Conservation (phyloP, 768 basidiomycete genomes). For the Agrocybe chaxingu region DNA sequence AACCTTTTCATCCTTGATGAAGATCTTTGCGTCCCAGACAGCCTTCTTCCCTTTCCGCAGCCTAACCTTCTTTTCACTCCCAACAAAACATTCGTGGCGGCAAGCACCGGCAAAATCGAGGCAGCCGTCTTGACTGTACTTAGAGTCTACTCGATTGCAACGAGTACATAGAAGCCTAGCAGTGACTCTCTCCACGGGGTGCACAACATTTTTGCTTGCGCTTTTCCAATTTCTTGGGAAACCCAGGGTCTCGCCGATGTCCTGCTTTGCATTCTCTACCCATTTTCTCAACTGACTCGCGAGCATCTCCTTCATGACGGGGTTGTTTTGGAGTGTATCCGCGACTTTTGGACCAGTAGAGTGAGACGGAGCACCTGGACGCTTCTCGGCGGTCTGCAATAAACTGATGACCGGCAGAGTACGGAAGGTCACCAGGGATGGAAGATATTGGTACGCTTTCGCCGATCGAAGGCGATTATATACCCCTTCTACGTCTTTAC, state of each 20-base stretch:
- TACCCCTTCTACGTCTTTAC: conserved; percentile 35
- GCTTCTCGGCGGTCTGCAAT: conserved; percentile 25
- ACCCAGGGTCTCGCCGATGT: conserved; percentile 46
- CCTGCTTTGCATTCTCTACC: conserved; percentile 39
- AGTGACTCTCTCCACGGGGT: conserved; percentile 56
- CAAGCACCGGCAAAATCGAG: conserved; percentile 60
- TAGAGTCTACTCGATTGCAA: conserved; percentile 37
- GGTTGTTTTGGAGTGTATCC: conserved; percentile 24
- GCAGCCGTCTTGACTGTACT: conserved; percentile 37
- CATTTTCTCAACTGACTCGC: conserved; percentile 43
- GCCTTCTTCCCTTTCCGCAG: conserved; percentile 18
- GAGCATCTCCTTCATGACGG: conserved; percentile 20
- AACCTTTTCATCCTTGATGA: conserved; percentile 61
- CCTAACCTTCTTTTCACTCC: conserved; percentile 23
- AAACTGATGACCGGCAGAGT: conserved; percentile 41
- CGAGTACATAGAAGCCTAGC: conserved; percentile 56
- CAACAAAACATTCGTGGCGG: conserved; percentile 48
- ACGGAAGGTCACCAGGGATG: conserved; percentile 46
- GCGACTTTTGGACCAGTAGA: conserved; percentile 5
- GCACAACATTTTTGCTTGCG: conserved; percentile 41
- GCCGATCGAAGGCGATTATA: conserved; percentile 42
- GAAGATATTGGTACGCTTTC: conserved; percentile 31
- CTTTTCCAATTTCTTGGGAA: conserved; percentile 45
- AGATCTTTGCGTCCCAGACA: conserved; percentile 48
- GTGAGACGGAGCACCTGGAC: conserved; percentile 4